Evolutionary conservation across 441 rosid species (phyloP).

Genomic region (Pelargonium citronellum): DNA sequence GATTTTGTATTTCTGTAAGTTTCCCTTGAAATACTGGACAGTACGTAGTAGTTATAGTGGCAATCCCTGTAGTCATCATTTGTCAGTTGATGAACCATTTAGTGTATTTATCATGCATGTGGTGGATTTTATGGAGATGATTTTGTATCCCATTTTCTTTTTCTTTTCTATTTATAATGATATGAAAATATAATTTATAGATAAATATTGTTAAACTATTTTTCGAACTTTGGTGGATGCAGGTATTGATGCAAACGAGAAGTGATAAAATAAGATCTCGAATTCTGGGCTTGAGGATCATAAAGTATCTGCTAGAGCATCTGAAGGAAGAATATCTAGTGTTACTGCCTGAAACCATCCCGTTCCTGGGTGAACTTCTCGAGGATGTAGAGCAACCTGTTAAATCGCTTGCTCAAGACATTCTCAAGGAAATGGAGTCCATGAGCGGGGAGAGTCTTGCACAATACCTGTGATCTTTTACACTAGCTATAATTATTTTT

Average conservation of each 20-base stretch:
- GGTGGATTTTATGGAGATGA: no score
- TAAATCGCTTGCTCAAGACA: constrained; percentile 75
- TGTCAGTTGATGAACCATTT: no score
- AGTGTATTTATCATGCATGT: no score
- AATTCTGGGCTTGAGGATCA: constrained; percentile 67
- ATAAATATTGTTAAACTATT: no score
- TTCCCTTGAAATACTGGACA: no score
- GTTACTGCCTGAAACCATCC: constrained; percentile 74
- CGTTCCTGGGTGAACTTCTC: constrained; percentile 82
- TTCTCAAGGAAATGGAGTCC: constrained; percentile 80
- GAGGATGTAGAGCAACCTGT: constrained; percentile 85
- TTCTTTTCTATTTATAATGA: no score
- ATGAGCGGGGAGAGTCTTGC: constrained; percentile 81
- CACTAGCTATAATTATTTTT: not conserved
- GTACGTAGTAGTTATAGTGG: no score
- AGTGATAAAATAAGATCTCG: constrained; percentile 72
- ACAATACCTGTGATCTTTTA: constrained; percentile 50
- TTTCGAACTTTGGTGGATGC: constrained; percentile 9
- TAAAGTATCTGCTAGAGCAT: constrained; percentile 62
- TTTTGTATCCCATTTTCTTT: no score
- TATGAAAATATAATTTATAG: no score
- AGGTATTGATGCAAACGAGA: constrained; percentile 92
- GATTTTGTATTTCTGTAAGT: no score
- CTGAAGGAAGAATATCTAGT: constrained; percentile 88
- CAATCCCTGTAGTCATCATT: no score